phyloP scores from a whole-genome alignment of 2,329 filamentous ascomycete genomes.

The Mycosphaerella sp. region DNA sequence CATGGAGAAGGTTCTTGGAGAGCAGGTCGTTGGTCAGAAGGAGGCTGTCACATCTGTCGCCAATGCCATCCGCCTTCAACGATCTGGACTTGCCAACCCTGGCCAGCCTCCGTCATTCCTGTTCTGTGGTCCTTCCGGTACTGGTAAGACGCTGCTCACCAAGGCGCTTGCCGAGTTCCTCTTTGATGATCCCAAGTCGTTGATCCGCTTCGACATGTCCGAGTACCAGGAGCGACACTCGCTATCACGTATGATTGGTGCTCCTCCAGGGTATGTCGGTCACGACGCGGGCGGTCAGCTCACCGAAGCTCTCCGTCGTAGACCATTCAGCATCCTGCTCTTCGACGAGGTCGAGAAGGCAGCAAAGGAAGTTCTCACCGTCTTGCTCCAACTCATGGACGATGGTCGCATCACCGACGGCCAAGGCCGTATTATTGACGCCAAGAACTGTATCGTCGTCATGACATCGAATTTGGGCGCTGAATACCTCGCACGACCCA shows the following conservation, averaged over 20 bases:
- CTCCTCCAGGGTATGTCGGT: slow-evolving; percentile 92
- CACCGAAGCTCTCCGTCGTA: slow-evolving; percentile 86
- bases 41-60: slow-evolving; percentile 91
- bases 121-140: slow-evolving; percentile 97
- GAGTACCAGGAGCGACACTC: slow-evolving; percentile 98
- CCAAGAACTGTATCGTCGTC: slow-evolving; percentile 97
- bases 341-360: slow-evolving; percentile 99
- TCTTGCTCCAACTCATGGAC: slow-evolving; percentile 98
- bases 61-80: slow-evolving; percentile 90
- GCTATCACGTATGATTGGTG: slow-evolving; percentile 94
- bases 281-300: slow-evolving; percentile 94
- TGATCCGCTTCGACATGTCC: slow-evolving; percentile 99
- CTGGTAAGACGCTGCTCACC: slow-evolving; percentile 93
- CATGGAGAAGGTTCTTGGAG: slow-evolving; percentile 83
- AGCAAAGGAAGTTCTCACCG: slow-evolving; percentile 93
- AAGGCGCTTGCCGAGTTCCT: slow-evolving; percentile 97
- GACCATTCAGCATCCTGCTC: slow-evolving; percentile 93
- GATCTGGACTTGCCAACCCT: slow-evolving; percentile 89
- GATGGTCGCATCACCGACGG: slow-evolving; percentile 98
- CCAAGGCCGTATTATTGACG: slow-evolving; percentile 89
- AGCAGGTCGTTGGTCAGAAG: slow-evolving; percentile 85
- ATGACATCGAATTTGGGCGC: slow-evolving; percentile 98
- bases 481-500: slow-evolving; percentile 79
- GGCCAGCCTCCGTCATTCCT: slow-evolving; percentile 97
- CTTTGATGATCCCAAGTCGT: slow-evolving; percentile 92